phyloP scores from a whole-genome alignment of 306 rosid genomes.

The Boehmeria nivea region DNA sequence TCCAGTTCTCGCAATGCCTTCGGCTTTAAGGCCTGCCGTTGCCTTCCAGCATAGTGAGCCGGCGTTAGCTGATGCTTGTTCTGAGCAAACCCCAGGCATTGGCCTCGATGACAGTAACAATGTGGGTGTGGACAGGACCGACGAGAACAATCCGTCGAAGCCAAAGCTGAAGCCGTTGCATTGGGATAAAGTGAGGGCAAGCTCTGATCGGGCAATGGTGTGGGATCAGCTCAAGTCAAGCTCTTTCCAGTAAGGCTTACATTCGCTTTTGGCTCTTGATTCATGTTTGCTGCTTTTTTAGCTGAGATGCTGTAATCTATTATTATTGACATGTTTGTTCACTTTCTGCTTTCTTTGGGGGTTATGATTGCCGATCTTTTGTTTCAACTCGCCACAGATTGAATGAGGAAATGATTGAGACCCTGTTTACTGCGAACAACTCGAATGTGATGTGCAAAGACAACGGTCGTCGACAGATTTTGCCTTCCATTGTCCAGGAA shows the following conservation, averaged over 20 bases:
- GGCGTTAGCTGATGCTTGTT: no score
- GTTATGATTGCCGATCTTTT: background rate
- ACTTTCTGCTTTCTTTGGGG: background rate
- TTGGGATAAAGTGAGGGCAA: constrained; percentile 83
- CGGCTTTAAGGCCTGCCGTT: no score
- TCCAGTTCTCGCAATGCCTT: constrained; percentile 52
- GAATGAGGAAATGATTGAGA: constrained; percentile 93
- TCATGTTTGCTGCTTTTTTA: background rate
- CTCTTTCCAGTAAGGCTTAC: constrained; percentile 70
- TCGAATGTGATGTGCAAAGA: constrained; percentile 42
- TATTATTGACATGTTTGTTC: background rate
- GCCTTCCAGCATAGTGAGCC: no score
- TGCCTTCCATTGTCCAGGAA: constrained; percentile 41
- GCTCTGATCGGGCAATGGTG: constrained; percentile 79
- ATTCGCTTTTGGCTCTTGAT: background rate
- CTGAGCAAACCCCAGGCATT: no score
- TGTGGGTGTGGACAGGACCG: constrained; percentile 13
- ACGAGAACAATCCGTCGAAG: constrained; percentile 34
- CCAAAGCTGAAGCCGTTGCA: constrained; percentile 87
- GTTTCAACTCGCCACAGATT: constrained; percentile 51
- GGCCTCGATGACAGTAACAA: no score
- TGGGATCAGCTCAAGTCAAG: constrained; percentile 89
- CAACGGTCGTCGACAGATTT: constrained; percentile 35
- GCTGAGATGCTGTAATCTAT: background rate
- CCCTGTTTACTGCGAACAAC: constrained; percentile 68